These are phyloP conservation scores for Corchorus capsularis DNA, from an alignment of 345 rosid species.

Conservation along the genomic window DNA sequence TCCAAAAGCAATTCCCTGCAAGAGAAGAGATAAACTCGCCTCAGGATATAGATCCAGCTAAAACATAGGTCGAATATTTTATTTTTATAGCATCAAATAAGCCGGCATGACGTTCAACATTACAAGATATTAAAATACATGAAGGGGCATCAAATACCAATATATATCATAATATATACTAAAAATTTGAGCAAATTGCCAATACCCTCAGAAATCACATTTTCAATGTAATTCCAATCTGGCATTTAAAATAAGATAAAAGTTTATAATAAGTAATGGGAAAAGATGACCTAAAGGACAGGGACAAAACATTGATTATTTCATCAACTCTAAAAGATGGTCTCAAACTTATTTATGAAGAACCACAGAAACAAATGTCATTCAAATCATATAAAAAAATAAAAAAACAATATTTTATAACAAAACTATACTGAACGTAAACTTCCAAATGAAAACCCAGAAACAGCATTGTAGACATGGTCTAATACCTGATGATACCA, in stretches of 20 bases:
- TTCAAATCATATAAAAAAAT: background rate
- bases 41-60: background rate
- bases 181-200: background rate
- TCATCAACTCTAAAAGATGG: background rate
- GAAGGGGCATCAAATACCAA: background rate
- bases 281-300: background rate
- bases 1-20: constrained; percentile 70
- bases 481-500: constrained; percentile 78
- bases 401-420: background rate
- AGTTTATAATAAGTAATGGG: background rate
- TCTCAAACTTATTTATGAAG: background rate
- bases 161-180: too few species aligned
- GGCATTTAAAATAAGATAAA: background rate
- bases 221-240: background rate
- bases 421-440: background rate
- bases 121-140: background rate
- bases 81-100: background rate
- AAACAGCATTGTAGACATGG: background rate
- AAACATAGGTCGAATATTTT: background rate
- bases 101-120: background rate
- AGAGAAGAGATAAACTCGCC: background rate
- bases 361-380: background rate
- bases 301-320: background rate
- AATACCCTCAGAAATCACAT: background rate
- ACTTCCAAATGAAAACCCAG: background rate